Conservation (phyloP, 2,329 filamentous ascomycete genomes). For the Sporothrix humicola region DNA sequence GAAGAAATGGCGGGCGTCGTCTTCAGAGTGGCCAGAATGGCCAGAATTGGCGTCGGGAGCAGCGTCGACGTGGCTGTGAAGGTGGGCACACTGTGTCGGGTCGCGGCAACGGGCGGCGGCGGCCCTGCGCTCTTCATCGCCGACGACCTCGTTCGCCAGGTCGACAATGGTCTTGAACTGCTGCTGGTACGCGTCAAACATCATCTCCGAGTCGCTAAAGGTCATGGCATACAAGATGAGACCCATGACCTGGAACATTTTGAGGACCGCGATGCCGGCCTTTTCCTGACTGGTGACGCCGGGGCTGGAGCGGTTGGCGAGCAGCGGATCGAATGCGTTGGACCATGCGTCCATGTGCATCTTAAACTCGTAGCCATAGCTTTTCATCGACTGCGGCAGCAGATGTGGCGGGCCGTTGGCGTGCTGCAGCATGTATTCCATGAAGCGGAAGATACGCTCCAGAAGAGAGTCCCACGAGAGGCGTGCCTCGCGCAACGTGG, state of each 20-base stretch:
- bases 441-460: slow-evolving; percentile 63
- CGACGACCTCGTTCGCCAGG: slow-evolving; percentile 63
- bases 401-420: slow-evolving; percentile 59
- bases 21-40: slow-evolving; percentile 35
- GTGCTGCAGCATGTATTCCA: slow-evolving; percentile 58
- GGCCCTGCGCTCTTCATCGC: slow-evolving; percentile 61
- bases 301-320: slow-evolving; percentile 55
- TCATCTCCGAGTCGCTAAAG: slow-evolving; percentile 63
- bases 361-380: slow-evolving; percentile 56
- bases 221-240: slow-evolving; percentile 64
- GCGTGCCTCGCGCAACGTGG: slow-evolving; percentile 60
- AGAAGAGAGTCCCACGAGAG: slow-evolving; percentile 61
- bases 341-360: slow-evolving; percentile 60
- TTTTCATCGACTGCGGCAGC: slow-evolving; percentile 55
- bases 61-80: slow-evolving; percentile 16
- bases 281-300: slow-evolving; percentile 61
- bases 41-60: slow-evolving; percentile 41
- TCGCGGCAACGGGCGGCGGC: slow-evolving; percentile 54
- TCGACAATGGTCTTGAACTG: slow-evolving; percentile 62
- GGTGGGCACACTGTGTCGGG: slow-evolving; percentile 49
- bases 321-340: slow-evolving; percentile 60
- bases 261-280: slow-evolving; percentile 64
- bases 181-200: slow-evolving; percentile 61
- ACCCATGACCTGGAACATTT: slow-evolving; percentile 66
- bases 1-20: slow-evolving; percentile 47